Base-by-base conservation (phyloP, 2,329 filamentous ascomycete genomes). In the Claviceps quebecensis region DNA sequence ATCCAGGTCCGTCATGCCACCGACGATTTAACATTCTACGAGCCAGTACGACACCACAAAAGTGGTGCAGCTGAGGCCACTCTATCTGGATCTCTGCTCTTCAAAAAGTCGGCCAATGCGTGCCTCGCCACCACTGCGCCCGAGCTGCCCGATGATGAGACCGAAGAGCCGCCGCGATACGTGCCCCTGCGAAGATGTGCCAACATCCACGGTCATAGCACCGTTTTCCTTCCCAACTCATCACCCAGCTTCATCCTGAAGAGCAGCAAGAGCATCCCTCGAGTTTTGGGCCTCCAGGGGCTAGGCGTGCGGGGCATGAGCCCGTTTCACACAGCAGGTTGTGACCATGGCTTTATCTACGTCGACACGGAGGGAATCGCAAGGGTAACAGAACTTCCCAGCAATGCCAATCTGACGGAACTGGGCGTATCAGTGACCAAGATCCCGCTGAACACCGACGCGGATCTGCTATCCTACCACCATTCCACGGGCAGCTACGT, bases 11-110 rank as follows among this genome's bases (percentile, higher is more conserved):
- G 91, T 48, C 87, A 87, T 47, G 75, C 78, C 9, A 83, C 80
- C 53, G 85, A 95, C 56, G 90, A 97, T 61, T 70, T 97, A 37
- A 84, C 85, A 11, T 77, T 97, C 45, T 98, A 97, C 63, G 82
- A 93, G 63, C 89, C 91, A 1, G 84, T 88, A 58, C 74, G 78
- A 43, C 70, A 70, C 54, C 68, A 62, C 5, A 34, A 43, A 40
- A 62, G 61, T 29, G 65, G 65, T 52, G 63, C 60, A 52, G 57
- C 68, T 29, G 66, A 72, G 5, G 34, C 58, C 2, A 55, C 54
- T 2, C 75, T 83, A 57, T 70, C 76, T 1, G 68, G 71, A 23
- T 77, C 75, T 7, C 70, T 96, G 11, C 78, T 81, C 51, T 95
- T 95, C 66, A 74, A 84, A 51, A 95, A 95, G 65, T 68, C 86